phyloP scores from a whole-genome alignment of 352 stramenopile species.

The Phytophthora aleatoria region DNA sequence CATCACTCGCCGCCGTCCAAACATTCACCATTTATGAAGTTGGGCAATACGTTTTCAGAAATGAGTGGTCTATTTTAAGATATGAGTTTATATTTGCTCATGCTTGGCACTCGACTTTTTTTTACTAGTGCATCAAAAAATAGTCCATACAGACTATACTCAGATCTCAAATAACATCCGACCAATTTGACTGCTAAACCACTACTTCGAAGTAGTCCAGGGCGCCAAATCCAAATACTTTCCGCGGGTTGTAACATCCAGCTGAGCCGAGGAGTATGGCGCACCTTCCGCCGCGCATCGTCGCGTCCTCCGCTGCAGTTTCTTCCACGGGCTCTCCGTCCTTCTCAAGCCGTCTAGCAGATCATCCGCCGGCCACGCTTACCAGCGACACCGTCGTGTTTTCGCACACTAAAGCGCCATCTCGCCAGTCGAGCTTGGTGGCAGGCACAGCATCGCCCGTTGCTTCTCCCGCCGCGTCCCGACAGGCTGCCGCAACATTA shows the following conservation, averaged over 20 bases:
- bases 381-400: slow-evolving; percentile 71
- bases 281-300: not conserved
- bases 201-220: not conserved
- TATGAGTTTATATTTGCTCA: slow-evolving; percentile 6
- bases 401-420: slow-evolving; percentile 57
- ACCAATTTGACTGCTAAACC: too few species aligned
- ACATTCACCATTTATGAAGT: slow-evolving; percentile 38
- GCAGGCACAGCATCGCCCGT: slow-evolving; percentile 18
- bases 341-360: not conserved
- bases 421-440: slow-evolving; percentile 37
- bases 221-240: not conserved
- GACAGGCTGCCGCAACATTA: slow-evolving; percentile 3
- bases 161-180: not conserved
- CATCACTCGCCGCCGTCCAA: slow-evolving; percentile 68
- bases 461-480: not conserved
- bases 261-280: slow-evolving; percentile 3
- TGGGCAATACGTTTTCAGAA: not conserved
- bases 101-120: not conserved
- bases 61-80: too few species aligned
- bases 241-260: not conserved
- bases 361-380: slow-evolving; percentile 18
- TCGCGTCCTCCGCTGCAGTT: not conserved
- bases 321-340: slow-evolving; percentile 3
- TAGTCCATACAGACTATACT: not conserved
- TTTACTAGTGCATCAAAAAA: not conserved